These are phyloP conservation scores for Datura wrightii DNA, from an alignment of 257 asterid species.

Conservation along the genomic window DNA sequence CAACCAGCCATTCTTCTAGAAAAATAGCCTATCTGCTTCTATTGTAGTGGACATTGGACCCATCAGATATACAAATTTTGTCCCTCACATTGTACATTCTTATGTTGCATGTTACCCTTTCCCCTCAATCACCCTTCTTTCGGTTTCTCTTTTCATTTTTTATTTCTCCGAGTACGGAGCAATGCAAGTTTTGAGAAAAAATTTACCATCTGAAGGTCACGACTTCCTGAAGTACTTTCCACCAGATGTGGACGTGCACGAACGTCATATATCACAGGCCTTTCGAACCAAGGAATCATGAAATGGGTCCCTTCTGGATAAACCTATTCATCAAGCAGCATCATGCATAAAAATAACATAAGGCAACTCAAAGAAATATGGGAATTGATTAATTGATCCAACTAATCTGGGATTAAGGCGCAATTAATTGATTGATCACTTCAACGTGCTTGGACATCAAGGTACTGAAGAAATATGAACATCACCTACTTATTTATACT, in stretches of 20 bases:
- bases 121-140: not conserved
- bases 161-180: not conserved
- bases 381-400: too few species aligned
- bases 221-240: conserved; percentile 95
- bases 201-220: conserved; percentile 93
- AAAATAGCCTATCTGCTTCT: not conserved
- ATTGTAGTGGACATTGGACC: not conserved
- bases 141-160: not conserved
- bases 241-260: conserved; percentile 93
- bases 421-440: not conserved
- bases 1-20: not conserved
- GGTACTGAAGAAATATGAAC: not conserved
- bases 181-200: not conserved
- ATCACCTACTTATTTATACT: not conserved
- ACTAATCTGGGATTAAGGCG: not conserved
- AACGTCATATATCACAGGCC: conserved; percentile 86
- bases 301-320: conserved; percentile 97
- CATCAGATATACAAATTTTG: not conserved
- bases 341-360: not conserved
- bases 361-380: not conserved
- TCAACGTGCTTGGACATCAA: not conserved
- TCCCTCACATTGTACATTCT: not conserved
- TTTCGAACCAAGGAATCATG: conserved; percentile 93
- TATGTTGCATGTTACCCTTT: not conserved
- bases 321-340: conserved; percentile 50